Conservation (phyloP, 371 early-diverging fungal genomes). For the Mucor saturninus region DNA sequence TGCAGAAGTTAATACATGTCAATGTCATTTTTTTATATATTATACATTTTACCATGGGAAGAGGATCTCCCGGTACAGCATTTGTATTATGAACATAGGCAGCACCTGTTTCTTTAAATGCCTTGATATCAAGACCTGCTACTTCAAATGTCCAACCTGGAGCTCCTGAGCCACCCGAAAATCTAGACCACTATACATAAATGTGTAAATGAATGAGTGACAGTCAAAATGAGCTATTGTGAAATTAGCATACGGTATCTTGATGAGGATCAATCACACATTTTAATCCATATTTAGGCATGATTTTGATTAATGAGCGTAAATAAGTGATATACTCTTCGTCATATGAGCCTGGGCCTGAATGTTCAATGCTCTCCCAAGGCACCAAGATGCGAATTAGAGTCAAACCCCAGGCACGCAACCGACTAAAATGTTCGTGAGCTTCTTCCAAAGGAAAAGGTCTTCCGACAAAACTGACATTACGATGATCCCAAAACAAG, state of each 20-base stretch:
- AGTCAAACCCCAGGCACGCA: slow-evolving; percentile 81
- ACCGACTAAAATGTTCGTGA: slow-evolving; percentile 72
- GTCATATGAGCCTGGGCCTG: slow-evolving; percentile 78
- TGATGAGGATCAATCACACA: slow-evolving; percentile 85
- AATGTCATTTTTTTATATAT: no score
- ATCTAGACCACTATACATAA: slow-evolving; percentile 64
- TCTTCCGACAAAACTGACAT: slow-evolving; percentile 68
- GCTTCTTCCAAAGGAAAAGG: slow-evolving; percentile 83
- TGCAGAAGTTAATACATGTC: no score
- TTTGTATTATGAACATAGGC: slow-evolving; percentile 79
- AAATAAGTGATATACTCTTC: slow-evolving; percentile 81
- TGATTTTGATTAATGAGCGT: slow-evolving; percentile 60
- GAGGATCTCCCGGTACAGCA: slow-evolving; percentile 63
- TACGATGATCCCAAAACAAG: slow-evolving; percentile 66
- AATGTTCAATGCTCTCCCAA: slow-evolving; percentile 85
- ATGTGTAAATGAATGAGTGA: slow-evolving; percentile 1
- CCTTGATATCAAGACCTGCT: slow-evolving; percentile 70
- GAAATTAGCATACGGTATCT: slow-evolving; percentile 45
- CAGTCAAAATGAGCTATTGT: no score
- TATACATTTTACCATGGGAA: slow-evolving; percentile 65
- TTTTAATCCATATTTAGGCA: slow-evolving; percentile 75
- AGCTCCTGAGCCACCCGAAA: slow-evolving; percentile 72
- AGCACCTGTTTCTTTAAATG: slow-evolving; percentile 75
- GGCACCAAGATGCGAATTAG: slow-evolving; percentile 75
- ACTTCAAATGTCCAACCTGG: slow-evolving; percentile 77